Evolutionary conservation across 192 early-diverging fungal species (phyloP), one percentile per base, ranked within the genome.

Genomic region (Allomyces javanicus): DNA sequence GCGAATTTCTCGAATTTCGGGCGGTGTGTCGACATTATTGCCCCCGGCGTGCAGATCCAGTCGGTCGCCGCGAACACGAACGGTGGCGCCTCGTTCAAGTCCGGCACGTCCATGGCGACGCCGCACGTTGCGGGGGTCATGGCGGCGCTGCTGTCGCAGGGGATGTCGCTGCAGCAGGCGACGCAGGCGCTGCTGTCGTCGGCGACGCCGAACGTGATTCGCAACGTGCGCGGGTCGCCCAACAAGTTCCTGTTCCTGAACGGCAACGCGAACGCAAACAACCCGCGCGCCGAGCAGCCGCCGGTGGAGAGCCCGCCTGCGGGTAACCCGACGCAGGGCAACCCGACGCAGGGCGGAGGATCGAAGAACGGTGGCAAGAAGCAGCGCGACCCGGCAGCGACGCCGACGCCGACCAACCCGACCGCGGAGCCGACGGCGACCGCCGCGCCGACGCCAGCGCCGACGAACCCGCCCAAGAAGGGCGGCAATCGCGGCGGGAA

Each of bases 1-100:
- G 96, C 90, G 22, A 71, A 73, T 70, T 89, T 91, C 76, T 91
- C 91, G 3, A 88, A 90, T 70, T 84, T 73, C 63, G 96, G 96
- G 64, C 83, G 83, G 72, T 99, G 96, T 78, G 92, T 96, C 27
- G 92, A 99, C 72, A 86, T 99, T 62, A 94, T 94, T 76, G 94
- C 87, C 43, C 96, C 96, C 19, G 92, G 94, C 63, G 73, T 75
- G 0, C 67, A 71, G 24, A 81, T 88, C 65, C 61, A 64, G 3
- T 72, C 70, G 23, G 64, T 65, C 23, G 73, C 72, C 40, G 73
- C 40, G 64, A 58, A 40, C 26, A 75, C 76, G 71, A 77, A 81
- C 67, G 77, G 71, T 43, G 71, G 68, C 55, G 78, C 77, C 64
- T 61, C 62, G 17, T 55, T 62, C 14, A 72, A 62, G 17, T 72